Percentiles rank a stretch among this genome's conserved stretches.
phyloP scores from a whole-genome alignment of 345 rosid genomes.

The Clarkia xantiana region DNA sequence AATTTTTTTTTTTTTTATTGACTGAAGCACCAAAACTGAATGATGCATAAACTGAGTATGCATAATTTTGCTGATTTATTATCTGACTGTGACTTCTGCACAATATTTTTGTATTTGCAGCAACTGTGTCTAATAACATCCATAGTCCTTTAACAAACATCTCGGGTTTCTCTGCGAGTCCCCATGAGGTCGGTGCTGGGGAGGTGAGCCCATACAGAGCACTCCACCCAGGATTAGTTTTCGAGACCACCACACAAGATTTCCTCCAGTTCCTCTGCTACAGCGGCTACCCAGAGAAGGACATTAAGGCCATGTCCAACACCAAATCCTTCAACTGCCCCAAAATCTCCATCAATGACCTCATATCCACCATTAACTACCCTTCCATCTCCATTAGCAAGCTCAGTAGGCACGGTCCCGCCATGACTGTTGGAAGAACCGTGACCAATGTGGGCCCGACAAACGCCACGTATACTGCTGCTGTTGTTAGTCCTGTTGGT shows the following conservation, averaged over 20 bases:
- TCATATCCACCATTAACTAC: constrained; percentile 51
- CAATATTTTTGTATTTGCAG: constrained; percentile 23
- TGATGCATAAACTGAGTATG: no score
- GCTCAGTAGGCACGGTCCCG: constrained; percentile 16
- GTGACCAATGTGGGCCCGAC: constrained; percentile 46
- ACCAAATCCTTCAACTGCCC: constrained; percentile 37
- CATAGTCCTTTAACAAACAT: constrained; percentile 32
- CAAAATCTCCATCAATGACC: constrained; percentile 9
- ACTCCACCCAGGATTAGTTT: constrained; percentile 62
- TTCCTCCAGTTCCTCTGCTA: constrained; percentile 50
- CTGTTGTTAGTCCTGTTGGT: constrained; percentile 34
- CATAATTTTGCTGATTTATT: no score
- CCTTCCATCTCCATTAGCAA: constrained; percentile 60
- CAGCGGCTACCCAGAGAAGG: constrained; percentile 37
- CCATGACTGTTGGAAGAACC: constrained; percentile 21
- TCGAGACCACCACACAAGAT: constrained; percentile 37
- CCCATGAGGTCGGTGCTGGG: constrained; percentile 62
- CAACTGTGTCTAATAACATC: constrained; percentile 33
- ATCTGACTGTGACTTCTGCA: no score
- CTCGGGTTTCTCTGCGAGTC: constrained; percentile 27
- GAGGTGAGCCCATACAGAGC: constrained; percentile 49
- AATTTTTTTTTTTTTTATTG: no score
- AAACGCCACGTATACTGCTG: constrained; percentile 34
- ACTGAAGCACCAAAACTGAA: no score
- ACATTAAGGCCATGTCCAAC: constrained; percentile 30